phyloP scores from a whole-genome alignment of 2,329 filamentous ascomycete species.

The Dryadomyces quercivorus region DNA sequence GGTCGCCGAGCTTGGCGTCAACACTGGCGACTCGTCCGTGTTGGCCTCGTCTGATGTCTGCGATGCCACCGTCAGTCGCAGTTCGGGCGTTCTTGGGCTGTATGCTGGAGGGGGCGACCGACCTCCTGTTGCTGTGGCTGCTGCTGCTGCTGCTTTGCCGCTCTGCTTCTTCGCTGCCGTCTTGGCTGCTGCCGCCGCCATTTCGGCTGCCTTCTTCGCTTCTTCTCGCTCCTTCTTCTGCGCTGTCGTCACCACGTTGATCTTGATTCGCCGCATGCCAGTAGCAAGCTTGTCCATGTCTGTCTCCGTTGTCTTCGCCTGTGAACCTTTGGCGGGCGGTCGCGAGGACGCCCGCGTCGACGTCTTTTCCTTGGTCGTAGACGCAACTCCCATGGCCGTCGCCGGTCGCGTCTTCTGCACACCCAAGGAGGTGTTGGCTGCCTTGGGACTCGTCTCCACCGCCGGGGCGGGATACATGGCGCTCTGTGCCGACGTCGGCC shows the following conservation, averaged over 20 bases:
- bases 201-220: slow-evolving; percentile 1
- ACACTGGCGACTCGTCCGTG: slow-evolving; percentile 10
- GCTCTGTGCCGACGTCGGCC: slow-evolving; percentile 30
- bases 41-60: slow-evolving; percentile 8
- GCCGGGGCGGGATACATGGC: slow-evolving; percentile 20
- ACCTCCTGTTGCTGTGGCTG: background rate
- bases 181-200: background rate
- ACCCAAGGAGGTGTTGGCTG: slow-evolving; percentile 19
- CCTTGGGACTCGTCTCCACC: background rate
- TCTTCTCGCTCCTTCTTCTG: slow-evolving; percentile 40
- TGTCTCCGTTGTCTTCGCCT: slow-evolving; percentile 15
- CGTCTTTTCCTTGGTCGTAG: background rate
- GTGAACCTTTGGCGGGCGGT: slow-evolving; percentile 13
- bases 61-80: background rate
- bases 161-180: background rate
- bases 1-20: slow-evolving; percentile 2
- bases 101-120: background rate
- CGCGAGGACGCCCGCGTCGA: background rate
- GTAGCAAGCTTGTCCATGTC: slow-evolving; percentile 43
- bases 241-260: slow-evolving; percentile 46
- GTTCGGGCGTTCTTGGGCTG: slow-evolving; percentile 4
- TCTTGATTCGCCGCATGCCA: slow-evolving; percentile 51
- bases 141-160: background rate
- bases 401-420: slow-evolving; percentile 47
- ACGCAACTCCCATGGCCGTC: background rate